Evolutionary conservation across 2,329 filamentous ascomycete species (phyloP).

Genomic region (Balansia obtecta): DNA sequence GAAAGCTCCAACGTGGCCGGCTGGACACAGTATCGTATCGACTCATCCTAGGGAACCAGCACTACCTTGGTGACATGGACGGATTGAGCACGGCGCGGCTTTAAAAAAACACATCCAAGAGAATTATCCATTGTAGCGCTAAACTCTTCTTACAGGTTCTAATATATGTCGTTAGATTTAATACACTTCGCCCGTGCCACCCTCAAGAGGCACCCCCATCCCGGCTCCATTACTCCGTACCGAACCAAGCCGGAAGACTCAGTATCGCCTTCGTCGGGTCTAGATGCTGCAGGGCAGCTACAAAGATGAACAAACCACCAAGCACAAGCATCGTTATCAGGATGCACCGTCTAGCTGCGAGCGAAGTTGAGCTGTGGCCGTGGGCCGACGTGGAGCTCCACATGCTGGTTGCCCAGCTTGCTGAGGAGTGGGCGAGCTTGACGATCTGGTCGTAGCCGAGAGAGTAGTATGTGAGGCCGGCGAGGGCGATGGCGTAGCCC

Average conservation of each 20-base stretch:
- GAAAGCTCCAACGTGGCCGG: too few species aligned
- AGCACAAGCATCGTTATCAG: constrained; percentile 7
- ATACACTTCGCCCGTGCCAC: too few species aligned
- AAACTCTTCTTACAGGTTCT: neutral
- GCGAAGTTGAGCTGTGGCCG: constrained; percentile 2
- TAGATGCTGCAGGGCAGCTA: constrained; percentile 7
- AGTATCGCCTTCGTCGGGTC: constrained; percentile 3
- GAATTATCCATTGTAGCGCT: neutral
- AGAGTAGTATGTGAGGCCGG: constrained; percentile 38
- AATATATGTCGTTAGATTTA: neutral
- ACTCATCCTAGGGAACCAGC: too few species aligned
- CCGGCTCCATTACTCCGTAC: constrained; percentile 4
- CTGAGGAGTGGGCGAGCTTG: constrained; percentile 11
- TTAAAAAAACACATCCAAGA: neutral
- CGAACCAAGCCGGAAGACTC: constrained; percentile 4
- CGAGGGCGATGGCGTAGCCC: constrained; percentile 61
- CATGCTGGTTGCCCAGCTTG: constrained; percentile 13
- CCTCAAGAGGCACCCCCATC: too few species aligned
- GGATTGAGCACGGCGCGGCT: too few species aligned
- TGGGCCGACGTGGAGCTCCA: constrained; percentile 12
- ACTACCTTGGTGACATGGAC: too few species aligned
- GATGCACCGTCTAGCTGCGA: constrained; percentile 8
- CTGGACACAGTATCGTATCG: too few species aligned
- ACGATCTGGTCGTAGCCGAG: constrained; percentile 24
- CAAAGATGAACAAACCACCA: constrained; percentile 9